A percentile compares a stretch with the other conserved stretches of the same genome.
Evolutionary conservation across 257 asterid genomes (phyloP).

Genomic region (Gynochthodes officinalis): DNA sequence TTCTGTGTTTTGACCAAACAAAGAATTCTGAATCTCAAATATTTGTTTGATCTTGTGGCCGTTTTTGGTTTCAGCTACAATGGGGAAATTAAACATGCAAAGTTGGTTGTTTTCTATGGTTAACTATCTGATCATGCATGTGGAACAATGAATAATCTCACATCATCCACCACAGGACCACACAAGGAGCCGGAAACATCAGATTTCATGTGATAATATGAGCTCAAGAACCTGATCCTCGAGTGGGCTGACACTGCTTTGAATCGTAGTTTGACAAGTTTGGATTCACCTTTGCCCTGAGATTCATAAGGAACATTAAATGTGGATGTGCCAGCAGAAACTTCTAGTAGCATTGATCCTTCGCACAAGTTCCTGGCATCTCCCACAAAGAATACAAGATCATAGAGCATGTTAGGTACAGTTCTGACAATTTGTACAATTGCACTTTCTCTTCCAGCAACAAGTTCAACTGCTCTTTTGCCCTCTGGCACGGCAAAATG

Average conservation of each 20-base stretch:
- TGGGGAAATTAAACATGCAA: not conserved
- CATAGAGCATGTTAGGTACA: slow-evolving; percentile 16
- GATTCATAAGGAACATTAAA: slow-evolving; percentile 18
- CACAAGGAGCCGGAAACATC: slow-evolving; percentile 27
- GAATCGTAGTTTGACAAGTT: slow-evolving; percentile 12
- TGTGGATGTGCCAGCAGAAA: slow-evolving; percentile 16
- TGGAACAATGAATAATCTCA: slow-evolving; percentile 18
- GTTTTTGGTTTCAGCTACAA: not conserved
- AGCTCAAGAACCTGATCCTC: slow-evolving; percentile 26
- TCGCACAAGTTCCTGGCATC: slow-evolving; percentile 30
- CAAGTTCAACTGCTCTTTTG: slow-evolving; percentile 25
- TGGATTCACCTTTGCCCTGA: slow-evolving; percentile 24
- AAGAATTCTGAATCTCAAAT: not conserved
- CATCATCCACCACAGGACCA: slow-evolving; percentile 29
- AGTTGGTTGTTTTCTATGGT: not conserved
- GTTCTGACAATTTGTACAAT: slow-evolving; percentile 23
- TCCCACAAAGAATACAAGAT: slow-evolving; percentile 24
- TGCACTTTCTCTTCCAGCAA: slow-evolving; percentile 28
- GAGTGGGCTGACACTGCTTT: slow-evolving; percentile 12
- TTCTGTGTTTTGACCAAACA: no score
- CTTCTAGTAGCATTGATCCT: slow-evolving; percentile 29
- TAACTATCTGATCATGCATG: slow-evolving; percentile 9
- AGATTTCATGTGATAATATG: slow-evolving; percentile 30
- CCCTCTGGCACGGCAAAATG: slow-evolving; percentile 29
- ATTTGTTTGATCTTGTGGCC: not conserved